Percentiles rank a stretch among this genome's conserved stretches.
phyloP scores from a whole-genome alignment of 1,284 basidiomycete species.

The Marasmius sp. region DNA sequence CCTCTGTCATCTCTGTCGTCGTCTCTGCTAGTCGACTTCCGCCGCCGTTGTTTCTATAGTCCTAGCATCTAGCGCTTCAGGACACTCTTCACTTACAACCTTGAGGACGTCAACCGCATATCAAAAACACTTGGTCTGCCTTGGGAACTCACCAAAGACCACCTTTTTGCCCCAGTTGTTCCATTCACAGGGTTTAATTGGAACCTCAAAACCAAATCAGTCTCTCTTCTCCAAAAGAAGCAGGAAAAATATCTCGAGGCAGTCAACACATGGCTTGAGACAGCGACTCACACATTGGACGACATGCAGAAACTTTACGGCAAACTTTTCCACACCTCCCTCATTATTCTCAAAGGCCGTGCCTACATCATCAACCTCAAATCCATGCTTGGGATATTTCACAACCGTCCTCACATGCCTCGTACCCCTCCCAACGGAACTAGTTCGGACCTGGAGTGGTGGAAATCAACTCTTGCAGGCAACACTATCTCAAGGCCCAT shows the following conservation, averaged over 20 bases:
- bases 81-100: constrained; percentile 22
- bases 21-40: too few species aligned
- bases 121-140: constrained; percentile 29
- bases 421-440: neutral
- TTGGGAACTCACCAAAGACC: constrained; percentile 29
- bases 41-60: too few species aligned
- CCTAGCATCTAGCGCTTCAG: too few species aligned
- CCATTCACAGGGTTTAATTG: constrained; percentile 26
- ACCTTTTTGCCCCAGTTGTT: too few species aligned
- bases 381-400: constrained; percentile 19
- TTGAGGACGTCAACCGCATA: constrained; percentile 27
- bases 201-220: constrained; percentile 22
- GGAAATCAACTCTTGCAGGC: too few species aligned
- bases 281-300: too few species aligned
- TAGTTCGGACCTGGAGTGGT: too few species aligned
- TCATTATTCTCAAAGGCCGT: constrained; percentile 26
- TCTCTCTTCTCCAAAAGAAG: constrained; percentile 18
- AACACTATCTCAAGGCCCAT: constrained; percentile 26
- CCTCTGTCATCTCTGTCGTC: too few species aligned
- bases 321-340: constrained; percentile 30
- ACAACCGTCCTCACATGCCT: constrained; percentile 24
- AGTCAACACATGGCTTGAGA: constrained; percentile 11
- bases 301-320: constrained; percentile 29
- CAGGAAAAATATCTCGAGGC: constrained; percentile 24
- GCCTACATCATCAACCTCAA: constrained; percentile 34